Conservation (phyloP, 2,329 filamentous ascomycete species). For the Cladosporium austrohemisphaericum region DNA sequence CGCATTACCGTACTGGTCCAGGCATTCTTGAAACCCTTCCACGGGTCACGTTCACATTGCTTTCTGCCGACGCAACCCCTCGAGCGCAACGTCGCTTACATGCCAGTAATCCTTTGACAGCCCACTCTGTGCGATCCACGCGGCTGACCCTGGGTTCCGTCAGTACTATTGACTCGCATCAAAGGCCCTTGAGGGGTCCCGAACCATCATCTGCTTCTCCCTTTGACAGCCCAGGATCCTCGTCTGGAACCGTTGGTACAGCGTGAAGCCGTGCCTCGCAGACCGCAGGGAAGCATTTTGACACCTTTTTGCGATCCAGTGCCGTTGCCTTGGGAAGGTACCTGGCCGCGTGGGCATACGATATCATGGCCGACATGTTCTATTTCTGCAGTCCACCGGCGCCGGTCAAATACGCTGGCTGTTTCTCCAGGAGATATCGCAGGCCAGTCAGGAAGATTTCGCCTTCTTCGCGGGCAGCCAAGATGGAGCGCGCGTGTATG, state of each 20-base stretch:
- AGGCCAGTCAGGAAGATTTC: slow-evolving; percentile 19
- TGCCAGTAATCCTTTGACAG: slow-evolving; percentile 16
- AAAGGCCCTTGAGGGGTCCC: no score
- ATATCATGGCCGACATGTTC: slow-evolving; percentile 24
- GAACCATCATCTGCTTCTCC: neutral
- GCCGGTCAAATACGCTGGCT: slow-evolving; percentile 15
- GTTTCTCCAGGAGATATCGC: slow-evolving; percentile 18
- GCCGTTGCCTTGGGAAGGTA: neutral
- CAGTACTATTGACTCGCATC: neutral
- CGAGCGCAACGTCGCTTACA: slow-evolving; percentile 12
- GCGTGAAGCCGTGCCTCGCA: slow-evolving; percentile 6
- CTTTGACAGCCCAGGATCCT: slow-evolving; percentile 3
- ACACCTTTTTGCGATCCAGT: neutral
- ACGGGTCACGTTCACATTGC: neutral
- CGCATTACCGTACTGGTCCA: neutral
- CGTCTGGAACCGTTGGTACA: slow-evolving; percentile 7
- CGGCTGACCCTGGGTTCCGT: neutral
- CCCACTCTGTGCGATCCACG: slow-evolving; percentile 12
- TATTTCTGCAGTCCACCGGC: slow-evolving; percentile 26
- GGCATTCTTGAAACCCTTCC: slow-evolving; percentile 1
- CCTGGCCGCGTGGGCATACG: neutral
- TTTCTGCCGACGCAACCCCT: neutral
- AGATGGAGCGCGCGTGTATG: slow-evolving; percentile 24
- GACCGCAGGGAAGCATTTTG: slow-evolving; percentile 2
- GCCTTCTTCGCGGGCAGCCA: slow-evolving; percentile 6